Evolutionary conservation across 2,329 filamentous ascomycete species (phyloP).

Genomic region (Plectosphaerella sp.): DNA sequence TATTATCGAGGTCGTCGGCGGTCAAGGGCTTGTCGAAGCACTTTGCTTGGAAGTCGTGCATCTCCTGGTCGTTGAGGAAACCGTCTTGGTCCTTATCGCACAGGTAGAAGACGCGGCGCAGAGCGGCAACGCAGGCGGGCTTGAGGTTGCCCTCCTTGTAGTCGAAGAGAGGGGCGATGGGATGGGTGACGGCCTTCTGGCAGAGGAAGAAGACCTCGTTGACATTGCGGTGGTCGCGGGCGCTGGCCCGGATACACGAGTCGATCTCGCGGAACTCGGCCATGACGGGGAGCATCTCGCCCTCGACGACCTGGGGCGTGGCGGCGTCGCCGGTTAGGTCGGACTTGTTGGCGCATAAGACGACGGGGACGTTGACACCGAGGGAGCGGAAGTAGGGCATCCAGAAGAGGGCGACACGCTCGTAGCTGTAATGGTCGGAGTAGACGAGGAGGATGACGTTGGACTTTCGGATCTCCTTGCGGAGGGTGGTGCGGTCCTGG

Average conservation of each 20-base stretch:
- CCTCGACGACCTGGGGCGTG: conserved; percentile 82
- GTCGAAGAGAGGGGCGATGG: conserved; percentile 93
- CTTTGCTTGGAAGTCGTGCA: conserved; percentile 83
- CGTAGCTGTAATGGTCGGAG: conserved; percentile 98
- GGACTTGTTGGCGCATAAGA: conserved; percentile 96
- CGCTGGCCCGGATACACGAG: conserved; percentile 92
- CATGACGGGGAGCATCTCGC: conserved; percentile 98
- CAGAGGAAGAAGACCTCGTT: conserved; percentile 97
- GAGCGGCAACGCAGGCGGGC: conserved; percentile 78
- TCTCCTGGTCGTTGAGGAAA: conserved; percentile 82
- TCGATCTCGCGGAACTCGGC: conserved; percentile 98
- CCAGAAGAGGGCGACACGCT: conserved; percentile 95
- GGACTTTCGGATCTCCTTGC: conserved; percentile 92
- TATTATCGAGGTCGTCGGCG: conserved; percentile 78
- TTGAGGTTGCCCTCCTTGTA: conserved; percentile 89
- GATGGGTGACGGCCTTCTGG: conserved; percentile 96
- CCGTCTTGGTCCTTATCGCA: conserved; percentile 97
- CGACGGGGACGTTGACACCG: conserved; percentile 97
- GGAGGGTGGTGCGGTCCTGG: conserved; percentile 83
- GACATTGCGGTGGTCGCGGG: conserved; percentile 86
- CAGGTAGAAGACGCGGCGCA: conserved; percentile 90
- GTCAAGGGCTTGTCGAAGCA: conserved; percentile 88
- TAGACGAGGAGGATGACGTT: conserved; percentile 97
- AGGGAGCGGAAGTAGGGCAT: conserved; percentile 96
- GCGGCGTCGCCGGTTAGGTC: conserved; percentile 72